phyloP scores from a whole-genome alignment of 192 early-diverging fungal species.

The Geranomyces variabilis region DNA sequence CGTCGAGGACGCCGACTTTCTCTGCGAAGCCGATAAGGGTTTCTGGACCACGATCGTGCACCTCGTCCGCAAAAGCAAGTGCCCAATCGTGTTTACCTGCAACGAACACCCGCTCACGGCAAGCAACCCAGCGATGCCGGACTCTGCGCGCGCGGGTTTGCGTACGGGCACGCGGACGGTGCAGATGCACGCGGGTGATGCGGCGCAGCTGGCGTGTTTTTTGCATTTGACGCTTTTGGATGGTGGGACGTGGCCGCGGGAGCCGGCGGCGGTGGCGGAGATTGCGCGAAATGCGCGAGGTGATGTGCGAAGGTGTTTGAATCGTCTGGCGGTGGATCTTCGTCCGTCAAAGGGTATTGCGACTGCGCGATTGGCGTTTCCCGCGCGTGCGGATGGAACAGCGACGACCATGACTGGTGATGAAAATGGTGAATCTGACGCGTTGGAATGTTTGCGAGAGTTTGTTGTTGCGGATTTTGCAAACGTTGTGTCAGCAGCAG shows the following conservation, averaged over 20 bases:
- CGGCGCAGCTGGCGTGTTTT: slow-evolving; percentile 6
- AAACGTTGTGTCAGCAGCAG: too few species aligned
- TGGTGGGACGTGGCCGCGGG: background rate
- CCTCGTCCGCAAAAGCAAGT: slow-evolving; percentile 69
- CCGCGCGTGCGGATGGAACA: too few species aligned
- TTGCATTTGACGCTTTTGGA: slow-evolving; percentile 5
- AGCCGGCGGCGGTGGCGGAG: background rate
- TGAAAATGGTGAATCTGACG: too few species aligned
- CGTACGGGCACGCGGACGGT: background rate
- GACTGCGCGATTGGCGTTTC: too few species aligned
- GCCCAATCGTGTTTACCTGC: slow-evolving; percentile 85
- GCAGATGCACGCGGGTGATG: background rate
- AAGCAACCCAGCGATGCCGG: slow-evolving; percentile 11
- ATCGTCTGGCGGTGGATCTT: background rate
- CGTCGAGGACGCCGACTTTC: slow-evolving; percentile 82
- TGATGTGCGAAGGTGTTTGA: slow-evolving; percentile 4
- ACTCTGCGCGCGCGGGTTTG: background rate
- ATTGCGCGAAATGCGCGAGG: background rate
- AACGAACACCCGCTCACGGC: slow-evolving; percentile 30
- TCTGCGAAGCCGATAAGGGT: slow-evolving; percentile 80
- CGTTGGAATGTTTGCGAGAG: too few species aligned
- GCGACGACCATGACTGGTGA: too few species aligned
- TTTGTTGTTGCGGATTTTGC: too few species aligned
- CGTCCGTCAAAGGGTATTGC: too few species aligned
- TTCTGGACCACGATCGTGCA: slow-evolving; percentile 74